A percentile compares a stretch with the other conserved stretches of the same genome.
Conservation (phyloP, 164 flowering plant species). For the Macadamia integrifolia region DNA sequence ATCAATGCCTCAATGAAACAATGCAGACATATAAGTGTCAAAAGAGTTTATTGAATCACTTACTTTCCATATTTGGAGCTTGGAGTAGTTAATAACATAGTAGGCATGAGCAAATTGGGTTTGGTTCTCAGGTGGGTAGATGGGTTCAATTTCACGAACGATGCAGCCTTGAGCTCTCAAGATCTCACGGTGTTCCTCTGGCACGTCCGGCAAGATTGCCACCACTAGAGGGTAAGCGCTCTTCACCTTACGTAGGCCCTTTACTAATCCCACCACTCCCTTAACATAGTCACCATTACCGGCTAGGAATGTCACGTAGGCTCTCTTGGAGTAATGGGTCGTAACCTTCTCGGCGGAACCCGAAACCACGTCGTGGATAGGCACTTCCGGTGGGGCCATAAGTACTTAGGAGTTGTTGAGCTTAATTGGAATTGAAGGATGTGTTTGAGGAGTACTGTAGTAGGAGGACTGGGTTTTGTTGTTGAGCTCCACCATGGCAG, state of each 20-base stretch:
- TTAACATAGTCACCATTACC: conserved; percentile 60
- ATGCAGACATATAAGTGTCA: too few relatives aligned
- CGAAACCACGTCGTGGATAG: conserved; percentile 15
- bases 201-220: conserved; percentile 56
- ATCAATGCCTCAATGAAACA: too few relatives aligned
- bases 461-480: conserved; percentile 25
- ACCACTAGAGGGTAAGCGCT: conserved; percentile 57
- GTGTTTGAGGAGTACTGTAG: conserved; percentile 14
- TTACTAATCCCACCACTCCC: conserved; percentile 57
- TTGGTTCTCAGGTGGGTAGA: conserved; percentile 53
- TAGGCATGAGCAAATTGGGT: conserved; percentile 52
- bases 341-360: conserved; percentile 26
- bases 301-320: conserved; percentile 56
- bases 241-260: conserved; percentile 50
- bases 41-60: conserved; percentile 12
- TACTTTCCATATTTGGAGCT: conserved; percentile 63
- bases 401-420: not conserved
- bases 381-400: conserved; percentile 47
- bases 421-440: too few relatives aligned
- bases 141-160: conserved; percentile 55
- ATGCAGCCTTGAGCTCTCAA: conserved; percentile 56
- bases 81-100: conserved; percentile 69
- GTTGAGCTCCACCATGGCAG: conserved; percentile 15
- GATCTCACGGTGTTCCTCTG: conserved; percentile 52
- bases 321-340: conserved; percentile 28